Conservation (phyloP, 306 rosid species). For the Pyrus bretschneideri region DNA sequence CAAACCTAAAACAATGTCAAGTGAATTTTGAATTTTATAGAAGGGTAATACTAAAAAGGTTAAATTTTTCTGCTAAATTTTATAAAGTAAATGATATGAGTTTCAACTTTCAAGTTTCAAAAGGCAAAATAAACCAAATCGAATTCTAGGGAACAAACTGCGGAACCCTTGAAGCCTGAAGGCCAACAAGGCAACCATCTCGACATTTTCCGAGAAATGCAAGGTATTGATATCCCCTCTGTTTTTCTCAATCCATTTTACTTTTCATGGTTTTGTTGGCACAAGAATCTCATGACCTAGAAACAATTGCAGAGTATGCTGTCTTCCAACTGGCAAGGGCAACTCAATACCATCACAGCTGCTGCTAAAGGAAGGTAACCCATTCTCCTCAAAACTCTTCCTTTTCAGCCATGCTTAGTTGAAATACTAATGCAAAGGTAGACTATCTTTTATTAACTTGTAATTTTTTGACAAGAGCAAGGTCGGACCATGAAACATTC, state of each 20-base stretch:
- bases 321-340: slow-evolving; percentile 83
- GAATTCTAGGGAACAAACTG: neutral
- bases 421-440: slow-evolving; percentile 62
- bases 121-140: too few relatives aligned
- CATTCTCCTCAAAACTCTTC: neutral
- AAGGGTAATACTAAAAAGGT: rapidly evolving
- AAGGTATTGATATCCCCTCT: slow-evolving; percentile 35
- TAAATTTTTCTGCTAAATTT: too few relatives aligned
- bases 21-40: too few relatives aligned
- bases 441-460: neutral
- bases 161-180: slow-evolving; percentile 50
- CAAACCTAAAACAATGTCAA: too few relatives aligned
- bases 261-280: neutral
- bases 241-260: neutral
- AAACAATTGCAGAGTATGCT: slow-evolving; percentile 49
- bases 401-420: neutral
- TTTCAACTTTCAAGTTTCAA: too few relatives aligned
- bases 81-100: too few relatives aligned
- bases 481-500: neutral
- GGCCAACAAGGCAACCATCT: slow-evolving; percentile 41
- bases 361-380: slow-evolving; percentile 85
- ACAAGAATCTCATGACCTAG: neutral
- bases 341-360: slow-evolving; percentile 72
- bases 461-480: neutral
- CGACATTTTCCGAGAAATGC: slow-evolving; percentile 71